phyloP scores from a whole-genome alignment of 169 alveolate species.

The Perkinsus olseni region DNA sequence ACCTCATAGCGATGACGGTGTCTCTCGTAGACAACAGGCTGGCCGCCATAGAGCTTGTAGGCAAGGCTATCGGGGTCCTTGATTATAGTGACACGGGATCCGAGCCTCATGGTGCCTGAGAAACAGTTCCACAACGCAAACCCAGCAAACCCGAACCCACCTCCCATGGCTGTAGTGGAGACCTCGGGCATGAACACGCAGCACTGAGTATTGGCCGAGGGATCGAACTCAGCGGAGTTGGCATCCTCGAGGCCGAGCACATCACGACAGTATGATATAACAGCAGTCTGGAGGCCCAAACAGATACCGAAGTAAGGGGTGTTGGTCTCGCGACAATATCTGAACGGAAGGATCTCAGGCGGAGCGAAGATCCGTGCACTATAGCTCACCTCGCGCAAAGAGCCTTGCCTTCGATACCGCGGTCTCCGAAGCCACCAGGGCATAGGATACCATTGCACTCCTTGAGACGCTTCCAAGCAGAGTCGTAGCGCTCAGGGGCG shows the following conservation, averaged over 20 bases:
- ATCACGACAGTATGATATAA: slow-evolving; percentile 40
- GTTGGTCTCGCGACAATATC: slow-evolving; percentile 70
- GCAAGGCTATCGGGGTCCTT: slow-evolving; percentile 72
- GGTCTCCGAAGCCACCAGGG: slow-evolving; percentile 90
- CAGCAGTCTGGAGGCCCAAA: slow-evolving; percentile 88
- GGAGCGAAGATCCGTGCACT: background rate
- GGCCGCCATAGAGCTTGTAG: slow-evolving; percentile 67
- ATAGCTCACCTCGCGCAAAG: slow-evolving; percentile 7
- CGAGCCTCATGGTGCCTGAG: slow-evolving; percentile 88
- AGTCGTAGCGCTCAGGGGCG: slow-evolving; percentile 26
- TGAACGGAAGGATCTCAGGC: slow-evolving; percentile 39
- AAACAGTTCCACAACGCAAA: slow-evolving; percentile 37
- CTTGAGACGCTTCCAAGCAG: slow-evolving; percentile 55
- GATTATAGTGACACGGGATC: slow-evolving; percentile 70
- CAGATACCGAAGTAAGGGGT: slow-evolving; percentile 84
- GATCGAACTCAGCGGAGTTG: slow-evolving; percentile 48
- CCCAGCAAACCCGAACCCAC: slow-evolving; percentile 5
- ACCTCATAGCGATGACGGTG: slow-evolving; percentile 85
- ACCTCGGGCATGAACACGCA: slow-evolving; percentile 55
- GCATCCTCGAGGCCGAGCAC: slow-evolving; percentile 48
- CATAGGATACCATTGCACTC: slow-evolving; percentile 76
- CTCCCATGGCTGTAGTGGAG: slow-evolving; percentile 25
- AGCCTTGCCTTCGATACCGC: slow-evolving; percentile 84
- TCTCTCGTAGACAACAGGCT: slow-evolving; percentile 72
- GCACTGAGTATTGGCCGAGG: slow-evolving; percentile 31